Conservation (phyloP, 208 protist genomes). For the Trypanosoma cruzi region DNA sequence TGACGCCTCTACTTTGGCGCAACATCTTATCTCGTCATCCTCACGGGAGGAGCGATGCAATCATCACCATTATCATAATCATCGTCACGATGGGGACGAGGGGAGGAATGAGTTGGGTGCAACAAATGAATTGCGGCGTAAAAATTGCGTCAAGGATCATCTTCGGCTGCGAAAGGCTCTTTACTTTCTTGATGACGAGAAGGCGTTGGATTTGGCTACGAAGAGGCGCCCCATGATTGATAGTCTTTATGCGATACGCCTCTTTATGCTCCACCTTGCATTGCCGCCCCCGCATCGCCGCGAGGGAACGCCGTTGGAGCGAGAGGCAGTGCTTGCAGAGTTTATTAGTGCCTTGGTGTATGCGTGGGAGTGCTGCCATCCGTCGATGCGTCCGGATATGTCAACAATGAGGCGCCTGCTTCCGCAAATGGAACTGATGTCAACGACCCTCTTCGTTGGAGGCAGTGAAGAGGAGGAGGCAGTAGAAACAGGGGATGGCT, state of each 20-base stretch:
- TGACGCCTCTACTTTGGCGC: neutral
- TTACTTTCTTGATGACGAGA: slow-evolving; percentile 16
- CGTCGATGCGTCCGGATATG: neutral
- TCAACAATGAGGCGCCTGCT: neutral
- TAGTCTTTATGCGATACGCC: slow-evolving; percentile 11
- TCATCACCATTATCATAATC: too few relatives aligned
- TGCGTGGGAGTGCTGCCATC: slow-evolving; percentile 22
- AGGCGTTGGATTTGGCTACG: neutral
- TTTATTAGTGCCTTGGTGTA: slow-evolving; percentile 15
- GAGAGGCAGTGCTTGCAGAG: slow-evolving; percentile 16
- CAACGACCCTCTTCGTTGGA: neutral
- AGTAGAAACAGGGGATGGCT: neutral
- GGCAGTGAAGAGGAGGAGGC: neutral
- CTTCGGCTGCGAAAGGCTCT: slow-evolving; percentile 18
- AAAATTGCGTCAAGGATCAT: neutral
- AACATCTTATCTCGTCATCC: too few relatives aligned
- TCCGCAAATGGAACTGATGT: neutral
- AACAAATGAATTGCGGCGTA: neutral
- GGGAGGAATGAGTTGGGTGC: too few relatives aligned
- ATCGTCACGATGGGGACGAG: too few relatives aligned
- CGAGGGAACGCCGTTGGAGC: slow-evolving; percentile 19
- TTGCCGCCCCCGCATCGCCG: slow-evolving; percentile 13
- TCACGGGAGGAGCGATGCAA: too few relatives aligned
- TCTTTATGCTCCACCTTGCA: slow-evolving; percentile 4
- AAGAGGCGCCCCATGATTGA: slow-evolving; percentile 21